Conservation (phyloP, 345 rosid species). For the Rhizophora apiculata region DNA sequence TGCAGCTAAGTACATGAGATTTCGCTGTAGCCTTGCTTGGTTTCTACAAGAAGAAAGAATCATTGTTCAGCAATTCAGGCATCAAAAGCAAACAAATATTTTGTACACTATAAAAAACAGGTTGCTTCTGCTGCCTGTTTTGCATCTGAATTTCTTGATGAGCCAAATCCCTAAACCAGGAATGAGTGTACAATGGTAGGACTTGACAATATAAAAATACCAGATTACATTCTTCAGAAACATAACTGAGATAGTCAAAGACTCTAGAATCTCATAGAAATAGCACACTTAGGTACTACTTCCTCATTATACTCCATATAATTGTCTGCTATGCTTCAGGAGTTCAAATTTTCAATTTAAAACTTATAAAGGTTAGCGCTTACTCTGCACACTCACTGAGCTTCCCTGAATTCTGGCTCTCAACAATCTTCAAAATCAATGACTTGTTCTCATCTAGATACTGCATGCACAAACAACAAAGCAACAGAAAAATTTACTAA, state of each 20-base stretch:
- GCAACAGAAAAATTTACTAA: neutral
- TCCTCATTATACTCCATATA: neutral
- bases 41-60: conserved; percentile 48
- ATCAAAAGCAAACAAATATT: neutral
- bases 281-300: neutral
- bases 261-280: neutral
- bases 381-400: conserved; percentile 96
- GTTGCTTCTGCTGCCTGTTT: neutral
- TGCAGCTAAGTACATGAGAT: conserved; percentile 98
- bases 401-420: conserved; percentile 96
- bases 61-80: neutral
- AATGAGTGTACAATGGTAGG: neutral
- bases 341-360: too few species aligned
- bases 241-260: too few species aligned
- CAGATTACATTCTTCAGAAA: too few species aligned
- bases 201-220: too few species aligned
- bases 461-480: conserved; percentile 40
- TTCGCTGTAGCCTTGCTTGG: conserved; percentile 94
- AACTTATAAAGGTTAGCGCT: conserved; percentile 27
- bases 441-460: conserved; percentile 99
- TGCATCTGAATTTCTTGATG: neutral
- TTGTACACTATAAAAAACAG: neutral
- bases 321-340: neutral
- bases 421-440: conserved; percentile 97
- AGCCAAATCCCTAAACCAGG: neutral